A percentile compares a stretch with the other conserved stretches of the same genome.
Evolutionary conservation across 1,139 yeast genomes (phyloP).

Genomic region (Scheffersomyces quercinus): DNA sequence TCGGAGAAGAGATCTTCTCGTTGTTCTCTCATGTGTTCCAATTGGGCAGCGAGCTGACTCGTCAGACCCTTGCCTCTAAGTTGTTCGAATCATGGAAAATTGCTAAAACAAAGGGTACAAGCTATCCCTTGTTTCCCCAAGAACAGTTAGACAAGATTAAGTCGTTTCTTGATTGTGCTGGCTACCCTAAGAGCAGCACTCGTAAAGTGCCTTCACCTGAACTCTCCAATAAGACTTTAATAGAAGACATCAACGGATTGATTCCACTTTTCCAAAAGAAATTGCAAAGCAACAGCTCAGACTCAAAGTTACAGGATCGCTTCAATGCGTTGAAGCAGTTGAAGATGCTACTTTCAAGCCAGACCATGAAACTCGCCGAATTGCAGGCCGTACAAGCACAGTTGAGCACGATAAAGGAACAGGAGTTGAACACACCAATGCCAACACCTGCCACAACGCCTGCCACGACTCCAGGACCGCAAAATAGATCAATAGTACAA

Average conservation of each 20-base stretch:
- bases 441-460: conserved; percentile 18
- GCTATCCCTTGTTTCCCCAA: conserved; percentile 69
- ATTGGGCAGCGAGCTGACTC: conserved; percentile 69
- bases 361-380: conserved; percentile 42
- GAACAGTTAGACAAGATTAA: conserved; percentile 75
- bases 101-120: conserved; percentile 54
- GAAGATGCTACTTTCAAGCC: conserved; percentile 36
- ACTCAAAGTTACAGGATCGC: conserved; percentile 36
- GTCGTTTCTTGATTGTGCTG: conserved; percentile 58
- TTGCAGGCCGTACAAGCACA: conserved; percentile 42
- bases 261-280: conserved; percentile 39
- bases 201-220: conserved; percentile 9
- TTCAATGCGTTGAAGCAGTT: conserved; percentile 48
- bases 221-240: conserved; percentile 29
- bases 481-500: conserved; percentile 4
- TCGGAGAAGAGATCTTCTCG: conserved; percentile 66
- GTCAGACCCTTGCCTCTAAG: conserved; percentile 66
- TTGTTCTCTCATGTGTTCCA: conserved; percentile 78
- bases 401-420: conserved; percentile 36
- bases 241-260: conserved; percentile 46
- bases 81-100: conserved; percentile 86
- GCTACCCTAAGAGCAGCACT: conserved; percentile 14
- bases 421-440: conserved; percentile 25
- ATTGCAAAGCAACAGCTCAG: conserved; percentile 24
- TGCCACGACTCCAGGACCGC: conserved; percentile 8